These are phyloP conservation scores for Arthrobotrys pseudoclavata DNA, from an alignment of 2,329 filamentous ascomycete species.

Conservation along the genomic window DNA sequence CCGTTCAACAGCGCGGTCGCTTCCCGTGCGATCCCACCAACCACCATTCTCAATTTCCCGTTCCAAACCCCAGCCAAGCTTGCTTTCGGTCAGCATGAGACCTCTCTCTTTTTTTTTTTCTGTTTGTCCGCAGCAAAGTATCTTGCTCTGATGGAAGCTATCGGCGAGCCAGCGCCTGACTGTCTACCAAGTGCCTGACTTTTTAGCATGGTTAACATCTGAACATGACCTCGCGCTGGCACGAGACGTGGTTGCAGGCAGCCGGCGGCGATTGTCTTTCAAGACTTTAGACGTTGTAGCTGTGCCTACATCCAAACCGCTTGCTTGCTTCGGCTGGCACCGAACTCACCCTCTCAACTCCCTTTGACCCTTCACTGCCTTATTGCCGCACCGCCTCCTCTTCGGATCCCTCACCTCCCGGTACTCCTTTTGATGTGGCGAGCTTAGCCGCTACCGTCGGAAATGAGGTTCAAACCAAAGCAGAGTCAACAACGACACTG, in stretches of 20 bases:
- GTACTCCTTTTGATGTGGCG: conserved; percentile 11
- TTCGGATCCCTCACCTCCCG: conserved; percentile 31
- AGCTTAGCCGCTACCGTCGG: conserved; percentile 23
- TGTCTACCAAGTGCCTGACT: conserved; percentile 14
- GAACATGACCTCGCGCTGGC: conserved; percentile 30
- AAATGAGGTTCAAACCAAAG: conserved; percentile 15
- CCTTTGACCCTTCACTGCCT: background rate
- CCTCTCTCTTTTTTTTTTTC: conserved; percentile 11
- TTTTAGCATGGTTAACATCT: background rate
- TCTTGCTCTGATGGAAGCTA: conserved; percentile 2
- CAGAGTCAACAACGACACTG: conserved; percentile 17
- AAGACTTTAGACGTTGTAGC: background rate
- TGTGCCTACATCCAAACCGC: background rate
- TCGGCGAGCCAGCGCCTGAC: conserved; percentile 21
- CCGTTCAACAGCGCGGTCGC: conserved; percentile 43
- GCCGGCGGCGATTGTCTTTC: conserved; percentile 7
- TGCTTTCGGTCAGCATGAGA: conserved; percentile 34
- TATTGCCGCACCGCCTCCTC: conserved; percentile 35
- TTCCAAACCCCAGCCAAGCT: conserved; percentile 18
- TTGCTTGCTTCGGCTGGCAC: conserved; percentile 16
- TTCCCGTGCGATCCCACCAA: conserved; percentile 41
- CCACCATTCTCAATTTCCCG: conserved; percentile 20
- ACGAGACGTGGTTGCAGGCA: conserved; percentile 30
- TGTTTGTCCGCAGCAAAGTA: conserved; percentile 39
- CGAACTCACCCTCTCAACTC: background rate